phyloP scores from a whole-genome alignment of 2,329 filamentous ascomycete genomes.

The Colletotrichum camelliae region DNA sequence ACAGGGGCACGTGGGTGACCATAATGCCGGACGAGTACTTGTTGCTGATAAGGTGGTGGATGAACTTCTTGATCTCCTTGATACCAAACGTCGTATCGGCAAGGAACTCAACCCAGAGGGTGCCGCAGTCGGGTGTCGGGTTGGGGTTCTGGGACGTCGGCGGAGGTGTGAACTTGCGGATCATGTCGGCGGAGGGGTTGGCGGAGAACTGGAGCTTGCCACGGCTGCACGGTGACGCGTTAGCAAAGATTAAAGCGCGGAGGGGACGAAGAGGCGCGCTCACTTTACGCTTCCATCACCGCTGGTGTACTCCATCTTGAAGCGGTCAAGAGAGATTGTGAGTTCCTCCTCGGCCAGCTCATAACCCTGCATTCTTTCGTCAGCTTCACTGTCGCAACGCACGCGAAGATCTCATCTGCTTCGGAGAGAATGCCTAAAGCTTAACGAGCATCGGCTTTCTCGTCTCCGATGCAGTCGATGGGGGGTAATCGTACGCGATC shows the following conservation, averaged over 20 bases:
- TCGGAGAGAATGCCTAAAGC: neutral
- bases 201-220: slow-evolving; percentile 87
- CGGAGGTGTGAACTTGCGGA: slow-evolving; percentile 79
- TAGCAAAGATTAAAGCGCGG: neutral
- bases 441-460: neutral
- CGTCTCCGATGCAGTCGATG: neutral
- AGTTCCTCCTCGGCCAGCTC: slow-evolving; percentile 90
- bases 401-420: neutral
- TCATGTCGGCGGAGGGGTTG: slow-evolving; percentile 82
- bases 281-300: slow-evolving; percentile 80
- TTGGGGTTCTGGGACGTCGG: slow-evolving; percentile 72
- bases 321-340: slow-evolving; percentile 83
- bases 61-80: slow-evolving; percentile 90
- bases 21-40: slow-evolving; percentile 92
- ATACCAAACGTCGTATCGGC: slow-evolving; percentile 82
- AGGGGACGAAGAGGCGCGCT: slow-evolving; percentile 31
- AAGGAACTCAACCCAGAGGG: slow-evolving; percentile 93
- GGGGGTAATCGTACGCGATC: slow-evolving; percentile 73
- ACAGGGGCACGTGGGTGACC: slow-evolving; percentile 82
- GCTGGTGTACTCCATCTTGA: slow-evolving; percentile 74
- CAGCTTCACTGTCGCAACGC: neutral
- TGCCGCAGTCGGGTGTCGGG: slow-evolving; percentile 78
- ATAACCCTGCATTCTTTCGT: slow-evolving; percentile 74
- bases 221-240: slow-evolving; percentile 62
- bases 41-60: slow-evolving; percentile 78